Evolutionary conservation across 2,329 filamentous ascomycete species (phyloP), one percentile per base, ranked within the genome.

Genomic region (Penicillium sp.): DNA sequence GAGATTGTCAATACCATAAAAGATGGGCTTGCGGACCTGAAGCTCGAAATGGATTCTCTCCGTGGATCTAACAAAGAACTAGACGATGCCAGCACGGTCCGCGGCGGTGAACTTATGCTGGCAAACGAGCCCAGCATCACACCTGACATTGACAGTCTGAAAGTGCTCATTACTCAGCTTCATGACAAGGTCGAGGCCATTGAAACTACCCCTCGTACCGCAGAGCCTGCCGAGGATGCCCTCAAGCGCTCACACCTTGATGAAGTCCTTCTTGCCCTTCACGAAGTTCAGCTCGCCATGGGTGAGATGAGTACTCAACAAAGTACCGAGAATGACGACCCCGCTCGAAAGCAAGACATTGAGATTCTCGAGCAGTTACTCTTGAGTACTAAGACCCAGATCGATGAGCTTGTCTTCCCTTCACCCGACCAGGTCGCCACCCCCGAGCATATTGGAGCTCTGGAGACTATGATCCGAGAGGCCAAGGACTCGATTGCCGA

Each of bases 351-450:
- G 69, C 91, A 96, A 62, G 92, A 97, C 65, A 90, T 92, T 0
- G 86, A 93, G 59, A 91, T 91, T 11, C 92, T 97, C 56, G 93
- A 97, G 73, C 95, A 89, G 0, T 86, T 97, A 47, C 81, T 97
- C 13, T 86, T 89, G 40, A 96, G 96, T 70, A 92, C 92, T 32
- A 97, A 97, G 71, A 86, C 88, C 5, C 89, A 89, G 45, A 79
- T 97, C 10, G 93, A 97, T 56, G 92, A 96, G 57, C 83, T 96
- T 48, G 84, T 73, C 5, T 71, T 84, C 26, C 79, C 82, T 1
- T 79, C 92, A 49, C 82, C 66, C 0, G 88, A 92, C 34, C 85
- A 89, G 55, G 79, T 85, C 2, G 85, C 92, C 10, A 83, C 78
- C 32, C 81, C 83, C 42, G 82, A 85, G 54, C 81, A 86, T 39